A percentile compares a stretch with the other conserved stretches of the same genome.
Evolutionary conservation across 306 rosid species (phyloP).

Genomic region (Pyrus bretschneideri): DNA sequence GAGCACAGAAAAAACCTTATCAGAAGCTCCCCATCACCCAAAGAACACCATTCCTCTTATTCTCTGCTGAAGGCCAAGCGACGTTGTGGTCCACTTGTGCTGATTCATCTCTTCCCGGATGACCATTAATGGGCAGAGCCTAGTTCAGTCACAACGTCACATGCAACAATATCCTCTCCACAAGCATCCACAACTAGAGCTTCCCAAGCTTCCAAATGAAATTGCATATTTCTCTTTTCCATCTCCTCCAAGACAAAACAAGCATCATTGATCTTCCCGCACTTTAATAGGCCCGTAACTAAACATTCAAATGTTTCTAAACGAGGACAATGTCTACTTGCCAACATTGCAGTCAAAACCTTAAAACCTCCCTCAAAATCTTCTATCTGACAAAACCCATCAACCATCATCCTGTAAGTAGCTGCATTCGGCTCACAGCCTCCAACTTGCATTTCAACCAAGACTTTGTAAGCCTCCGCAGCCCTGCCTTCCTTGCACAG

Average conservation of each 20-base stretch:
- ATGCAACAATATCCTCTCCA: slow-evolving; percentile 28
- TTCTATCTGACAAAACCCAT: slow-evolving; percentile 55
- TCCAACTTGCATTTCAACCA: slow-evolving; percentile 69
- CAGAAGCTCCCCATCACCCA: not conserved
- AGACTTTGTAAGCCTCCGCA: slow-evolving; percentile 60
- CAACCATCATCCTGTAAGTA: slow-evolving; percentile 70
- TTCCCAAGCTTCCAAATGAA: slow-evolving; percentile 54
- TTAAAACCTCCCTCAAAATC: slow-evolving; percentile 59
- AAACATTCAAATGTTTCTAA: slow-evolving; percentile 55
- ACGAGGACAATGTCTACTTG: slow-evolving; percentile 58
- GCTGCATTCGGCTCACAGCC: slow-evolving; percentile 79
- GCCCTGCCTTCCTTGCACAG: slow-evolving; percentile 76
- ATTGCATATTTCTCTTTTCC: slow-evolving; percentile 47
- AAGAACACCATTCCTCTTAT: not conserved
- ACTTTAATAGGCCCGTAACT: slow-evolving; percentile 47
- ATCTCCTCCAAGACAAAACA: slow-evolving; percentile 84
- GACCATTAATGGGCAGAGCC: slow-evolving; percentile 4
- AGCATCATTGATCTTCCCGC: slow-evolving; percentile 53
- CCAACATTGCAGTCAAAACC: slow-evolving; percentile 66
- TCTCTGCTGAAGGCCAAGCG: not conserved
- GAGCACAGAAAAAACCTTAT: not conserved
- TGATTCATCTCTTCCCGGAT: not conserved
- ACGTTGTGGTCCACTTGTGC: not conserved
- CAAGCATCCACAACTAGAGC: slow-evolving; percentile 41
- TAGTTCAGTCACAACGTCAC: slow-evolving; percentile 33